Evolutionary conservation across 805 yeast genomes (phyloP).

Genomic region (Lachancea meyersii): DNA sequence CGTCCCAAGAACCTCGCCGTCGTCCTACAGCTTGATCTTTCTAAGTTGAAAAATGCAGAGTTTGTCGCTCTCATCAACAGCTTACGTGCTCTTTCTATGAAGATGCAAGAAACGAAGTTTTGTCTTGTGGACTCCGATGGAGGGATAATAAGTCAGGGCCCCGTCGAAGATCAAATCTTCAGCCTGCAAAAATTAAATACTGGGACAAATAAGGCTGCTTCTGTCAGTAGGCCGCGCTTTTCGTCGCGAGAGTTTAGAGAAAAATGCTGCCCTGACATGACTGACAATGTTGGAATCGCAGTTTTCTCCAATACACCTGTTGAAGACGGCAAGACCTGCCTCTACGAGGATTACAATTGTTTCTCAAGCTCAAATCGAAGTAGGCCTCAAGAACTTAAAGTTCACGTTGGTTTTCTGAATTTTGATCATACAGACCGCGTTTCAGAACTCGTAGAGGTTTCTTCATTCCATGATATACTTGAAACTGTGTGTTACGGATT

Average conservation of each 20-base stretch:
- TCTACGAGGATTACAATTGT: conserved; percentile 20
- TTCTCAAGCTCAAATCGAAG: conserved; percentile 19
- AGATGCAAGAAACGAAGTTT: conserved; percentile 14
- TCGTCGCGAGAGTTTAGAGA: conserved; percentile 16
- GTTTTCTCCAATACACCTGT: conserved; percentile 25
- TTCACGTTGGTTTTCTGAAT: conserved; percentile 32
- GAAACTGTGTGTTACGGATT: conserved; percentile 30
- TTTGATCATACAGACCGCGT: conserved; percentile 28
- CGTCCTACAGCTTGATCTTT: conserved; percentile 26
- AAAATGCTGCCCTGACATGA: conserved; percentile 9
- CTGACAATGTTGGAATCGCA: conserved; percentile 17
- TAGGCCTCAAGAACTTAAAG: conserved; percentile 25
- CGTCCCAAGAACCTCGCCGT: conserved; percentile 24
- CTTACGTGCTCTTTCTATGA: conserved; percentile 20
- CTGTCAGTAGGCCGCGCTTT: conserved; percentile 10
- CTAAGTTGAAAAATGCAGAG: conserved; percentile 12
- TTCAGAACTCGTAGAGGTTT: conserved; percentile 28
- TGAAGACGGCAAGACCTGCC: conserved; percentile 21
- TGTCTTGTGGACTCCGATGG: conserved; percentile 22
- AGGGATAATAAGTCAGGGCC: conserved; percentile 11
- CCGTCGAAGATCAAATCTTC: neutral
- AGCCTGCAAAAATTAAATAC: neutral
- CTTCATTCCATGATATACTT: conserved; percentile 24
- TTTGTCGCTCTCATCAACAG: conserved; percentile 17
- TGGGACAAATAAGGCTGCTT: neutral